A percentile compares a stretch with the other conserved stretches of the same genome.
phyloP scores from a whole-genome alignment of 2,329 filamentous ascomycete genomes.

The Diplocarpon mali region DNA sequence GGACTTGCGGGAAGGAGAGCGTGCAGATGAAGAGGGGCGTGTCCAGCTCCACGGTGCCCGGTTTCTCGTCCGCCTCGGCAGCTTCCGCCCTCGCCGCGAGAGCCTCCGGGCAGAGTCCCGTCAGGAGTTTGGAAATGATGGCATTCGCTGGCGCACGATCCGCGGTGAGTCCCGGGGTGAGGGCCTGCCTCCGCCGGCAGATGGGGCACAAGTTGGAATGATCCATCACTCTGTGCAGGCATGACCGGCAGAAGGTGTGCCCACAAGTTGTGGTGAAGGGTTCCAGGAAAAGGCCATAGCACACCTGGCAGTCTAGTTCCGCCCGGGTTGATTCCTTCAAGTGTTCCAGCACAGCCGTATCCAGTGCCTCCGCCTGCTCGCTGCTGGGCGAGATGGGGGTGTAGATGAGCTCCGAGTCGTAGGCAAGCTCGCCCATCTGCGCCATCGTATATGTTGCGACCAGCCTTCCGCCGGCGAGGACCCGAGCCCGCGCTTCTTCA shows the following conservation, averaged over 20 bases:
- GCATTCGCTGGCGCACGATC: conserved; percentile 45
- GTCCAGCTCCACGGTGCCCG: conserved; percentile 44
- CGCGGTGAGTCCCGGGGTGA: conserved; percentile 30
- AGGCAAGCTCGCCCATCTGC: conserved; percentile 46
- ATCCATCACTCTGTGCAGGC: conserved; percentile 64
- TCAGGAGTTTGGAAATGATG: conserved; percentile 50
- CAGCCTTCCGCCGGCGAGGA: conserved; percentile 47
- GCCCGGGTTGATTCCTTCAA: conserved; percentile 50
- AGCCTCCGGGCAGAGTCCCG: conserved; percentile 58
- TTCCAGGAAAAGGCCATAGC: conserved; percentile 70
- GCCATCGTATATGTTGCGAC: conserved; percentile 57
- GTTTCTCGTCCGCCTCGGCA: conserved; percentile 45
- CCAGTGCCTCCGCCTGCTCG: conserved; percentile 27
- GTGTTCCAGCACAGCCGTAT: conserved; percentile 40
- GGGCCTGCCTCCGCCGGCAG: conserved; percentile 55
- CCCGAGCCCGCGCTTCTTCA: conserved; percentile 25
- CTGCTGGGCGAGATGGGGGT: conserved; percentile 23
- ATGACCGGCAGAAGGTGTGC: conserved; percentile 79
- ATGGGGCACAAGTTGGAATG: conserved; percentile 71
- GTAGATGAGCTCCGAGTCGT: conserved; percentile 45
- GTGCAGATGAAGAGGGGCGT: conserved; percentile 74
- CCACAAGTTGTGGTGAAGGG: conserved; percentile 78
- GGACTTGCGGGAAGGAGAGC: conserved; percentile 70
- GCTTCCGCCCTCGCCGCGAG: conserved; percentile 43
- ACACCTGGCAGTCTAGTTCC: conserved; percentile 82